Evolutionary conservation across 352 stramenopile species (phyloP).

Genomic region (Pythium rishiriense): DNA sequence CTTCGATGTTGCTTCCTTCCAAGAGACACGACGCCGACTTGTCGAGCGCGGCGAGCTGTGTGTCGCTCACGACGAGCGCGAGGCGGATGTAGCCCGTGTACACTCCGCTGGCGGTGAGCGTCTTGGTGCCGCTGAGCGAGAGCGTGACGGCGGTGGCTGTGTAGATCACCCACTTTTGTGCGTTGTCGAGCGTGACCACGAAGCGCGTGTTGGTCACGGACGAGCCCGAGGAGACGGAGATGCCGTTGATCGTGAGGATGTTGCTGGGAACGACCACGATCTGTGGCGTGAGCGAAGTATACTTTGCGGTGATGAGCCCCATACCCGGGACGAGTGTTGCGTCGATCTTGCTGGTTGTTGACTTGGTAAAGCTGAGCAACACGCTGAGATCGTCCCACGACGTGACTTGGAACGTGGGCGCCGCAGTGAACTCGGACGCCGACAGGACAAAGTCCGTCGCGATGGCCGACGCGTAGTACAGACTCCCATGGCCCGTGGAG

Average conservation of each 20-base stretch:
- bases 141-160: slow-evolving; percentile 37
- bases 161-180: slow-evolving; percentile 62
- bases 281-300: slow-evolving; percentile 41
- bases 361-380: slow-evolving; percentile 41
- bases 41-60: slow-evolving; percentile 35
- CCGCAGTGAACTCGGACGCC: slow-evolving; percentile 44
- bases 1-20: slow-evolving; percentile 45
- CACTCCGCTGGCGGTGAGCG: slow-evolving; percentile 32
- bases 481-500: slow-evolving; percentile 50
- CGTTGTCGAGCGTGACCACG: slow-evolving; percentile 50
- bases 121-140: slow-evolving; percentile 36
- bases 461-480: slow-evolving; percentile 52
- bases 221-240: background rate
- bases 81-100: slow-evolving; percentile 28
- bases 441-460: slow-evolving; percentile 54
- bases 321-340: slow-evolving; percentile 61
- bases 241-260: slow-evolving; percentile 55
- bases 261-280: slow-evolving; percentile 40
- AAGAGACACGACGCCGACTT: slow-evolving; percentile 41
- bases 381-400: slow-evolving; percentile 60
- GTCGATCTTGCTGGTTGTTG: slow-evolving; percentile 38
- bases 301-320: slow-evolving; percentile 60
- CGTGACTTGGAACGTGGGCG: slow-evolving; percentile 40
- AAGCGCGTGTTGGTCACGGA: slow-evolving; percentile 30
- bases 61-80: slow-evolving; percentile 16